Evolutionary conservation across 352 stramenopile genomes (phyloP), one percentile per base, ranked within the genome.

Genomic region (Phytophthora macrochlamydospora): DNA sequence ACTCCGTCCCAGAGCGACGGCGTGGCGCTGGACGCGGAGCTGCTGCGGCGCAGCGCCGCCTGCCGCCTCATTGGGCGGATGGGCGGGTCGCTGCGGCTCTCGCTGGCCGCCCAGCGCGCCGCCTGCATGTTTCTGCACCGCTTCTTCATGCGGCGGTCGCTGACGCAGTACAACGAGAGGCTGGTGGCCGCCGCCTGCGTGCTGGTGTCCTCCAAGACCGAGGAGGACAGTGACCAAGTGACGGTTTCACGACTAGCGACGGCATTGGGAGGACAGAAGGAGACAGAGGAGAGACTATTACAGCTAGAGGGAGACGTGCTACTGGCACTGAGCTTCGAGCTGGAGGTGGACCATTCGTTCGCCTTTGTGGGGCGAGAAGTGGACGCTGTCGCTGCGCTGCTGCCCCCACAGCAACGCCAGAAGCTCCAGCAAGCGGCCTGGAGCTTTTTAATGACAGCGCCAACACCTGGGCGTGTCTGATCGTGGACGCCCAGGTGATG

Each of bases 371-470:
- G 72, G 8, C 61, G 77, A 28, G 79, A 79, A 13, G 77, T 88
- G 53, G 65, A 82, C 45, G 72, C 64, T 11, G 59, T 82, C 7
- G 53, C 77, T 6, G 45, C 51, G 4, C 52, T 81, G n/a, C 49
- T 69, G 32, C 38, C 30, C 37, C 43, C 28, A 50, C 7, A 44
- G 56, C 44, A 62, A 49, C 50, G 60, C 33, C 51, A 69, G 69
- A 51, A 67, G 49, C n/a, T 87, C 5, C 59, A 78, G 53, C 70
- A 81, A 31, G 62, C 51, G 12, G 70, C 77, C 6, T 88, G 79
- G 79, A 88, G 70, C 45, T 85, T 88, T 51, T 88, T 29, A 88
- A 88, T 51, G 79, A 88, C 56, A 78, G 70, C 31, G 63, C 77
- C 9, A 80, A 73, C 33, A 88, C 79, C 18, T 78, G 75, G 53